These are phyloP conservation scores for Pouteria campechiana DNA, from an alignment of 179 eudicot species.

Conservation along the genomic window DNA sequence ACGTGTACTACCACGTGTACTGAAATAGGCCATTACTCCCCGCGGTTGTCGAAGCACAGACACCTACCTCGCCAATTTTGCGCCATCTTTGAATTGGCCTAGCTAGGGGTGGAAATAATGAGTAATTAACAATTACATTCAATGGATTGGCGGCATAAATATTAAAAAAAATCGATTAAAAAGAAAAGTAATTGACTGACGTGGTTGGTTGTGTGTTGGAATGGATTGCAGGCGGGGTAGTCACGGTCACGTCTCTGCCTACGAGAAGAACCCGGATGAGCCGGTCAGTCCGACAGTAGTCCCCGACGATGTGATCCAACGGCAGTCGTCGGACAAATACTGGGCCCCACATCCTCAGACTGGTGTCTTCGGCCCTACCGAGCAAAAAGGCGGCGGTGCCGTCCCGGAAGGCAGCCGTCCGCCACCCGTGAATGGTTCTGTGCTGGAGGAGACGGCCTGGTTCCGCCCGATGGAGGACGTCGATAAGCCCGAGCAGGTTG, in stretches of 20 bases:
- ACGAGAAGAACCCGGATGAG: constrained; percentile 76
- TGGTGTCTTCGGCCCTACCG: constrained; percentile 75
- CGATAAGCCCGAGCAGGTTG: constrained; percentile 71
- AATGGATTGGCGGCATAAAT: too few species aligned
- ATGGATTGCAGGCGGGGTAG: constrained; percentile 65
- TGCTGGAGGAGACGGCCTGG: constrained; percentile 69
- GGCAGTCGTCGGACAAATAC: constrained; percentile 40
- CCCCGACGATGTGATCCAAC: constrained; percentile 50
- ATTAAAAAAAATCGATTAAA: background rate
- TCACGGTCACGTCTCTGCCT: constrained; percentile 50
- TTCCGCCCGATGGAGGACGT: constrained; percentile 72
- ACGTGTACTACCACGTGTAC: too few species aligned
- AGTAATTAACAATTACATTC: too few species aligned
- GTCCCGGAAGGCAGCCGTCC: constrained; percentile 12
- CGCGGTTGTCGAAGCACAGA: background rate
- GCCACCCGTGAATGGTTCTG: constrained; percentile 31
- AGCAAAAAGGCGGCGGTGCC: constrained; percentile 11
- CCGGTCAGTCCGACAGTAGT: constrained; percentile 39
- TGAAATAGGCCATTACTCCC: too few species aligned
- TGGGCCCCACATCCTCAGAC: constrained; percentile 85
- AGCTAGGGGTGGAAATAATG: background rate
- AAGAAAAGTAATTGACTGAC: background rate
- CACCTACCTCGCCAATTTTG: background rate
- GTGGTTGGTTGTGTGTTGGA: too few species aligned
- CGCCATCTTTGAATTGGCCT: background rate